Evolutionary conservation across 2,329 filamentous ascomycete genomes (phyloP), one percentile per base, ranked within the genome.

Genomic region (Aspergillus eucalypticola): DNA sequence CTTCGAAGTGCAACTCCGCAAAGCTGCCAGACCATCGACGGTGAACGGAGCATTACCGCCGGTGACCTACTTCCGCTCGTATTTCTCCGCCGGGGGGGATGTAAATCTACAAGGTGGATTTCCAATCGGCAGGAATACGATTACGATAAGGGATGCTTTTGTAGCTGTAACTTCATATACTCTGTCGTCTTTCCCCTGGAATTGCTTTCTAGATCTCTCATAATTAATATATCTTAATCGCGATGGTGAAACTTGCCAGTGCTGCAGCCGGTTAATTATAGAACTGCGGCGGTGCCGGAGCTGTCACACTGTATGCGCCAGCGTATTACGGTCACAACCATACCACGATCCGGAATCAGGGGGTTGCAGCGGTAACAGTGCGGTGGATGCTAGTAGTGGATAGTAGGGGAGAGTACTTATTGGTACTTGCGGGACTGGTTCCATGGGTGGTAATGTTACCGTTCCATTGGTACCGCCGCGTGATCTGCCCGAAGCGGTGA

Each of bases 381-480:
- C 11, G 29, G 29, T 35, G 13, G 11, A 13, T 35, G 29, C 29
- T 35, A 5, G 32, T 35, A 35, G 32, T 35, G 32, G 32, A 5
- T 15, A 35, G 11, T 13, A 35, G 32, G 10, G 10, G 11, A 35
- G 32, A 2, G 32, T 35, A 35, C 32, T 35, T 35, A 35, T 11
- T 35, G 32, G 32, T 35, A 35, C 32, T 35, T 13, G 10, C 11
- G 19, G n/a, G 23, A 6, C 8, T 29, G 8, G 27, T 27, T 35
- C 51, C 19, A 46, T 29, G 3, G n/a, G 23, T 6, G 48, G 61
- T 62, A 64, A 61, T 60, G 54, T 64, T 56, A 65, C 63, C 32
- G 61, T 63, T 29, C 19, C 63, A 58, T 59, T 38, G 27, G 38
- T 51, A 51, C 23, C 41, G 17, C 48, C 41, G 15, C 35, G 54